Percentiles rank a stretch among this genome's conserved stretches.
These are phyloP conservation scores for Pholiota molesta DNA, from an alignment of 768 basidiomycete species.

Conservation along the genomic window DNA sequence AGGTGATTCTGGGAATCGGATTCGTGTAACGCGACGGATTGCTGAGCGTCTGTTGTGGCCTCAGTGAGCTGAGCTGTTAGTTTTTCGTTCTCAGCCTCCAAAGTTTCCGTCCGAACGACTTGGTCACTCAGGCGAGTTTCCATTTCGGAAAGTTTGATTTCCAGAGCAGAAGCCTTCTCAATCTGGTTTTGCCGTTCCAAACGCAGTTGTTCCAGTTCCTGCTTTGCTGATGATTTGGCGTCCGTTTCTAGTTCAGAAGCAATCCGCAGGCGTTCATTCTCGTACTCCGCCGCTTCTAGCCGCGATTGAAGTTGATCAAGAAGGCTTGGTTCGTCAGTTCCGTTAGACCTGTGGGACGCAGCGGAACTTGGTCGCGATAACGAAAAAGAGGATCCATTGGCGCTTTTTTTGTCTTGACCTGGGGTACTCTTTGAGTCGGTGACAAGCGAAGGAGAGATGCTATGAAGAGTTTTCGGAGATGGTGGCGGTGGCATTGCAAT, in stretches of 20 bases:
- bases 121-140: slow-evolving; percentile 15
- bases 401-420: neutral
- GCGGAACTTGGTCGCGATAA: slow-evolving; percentile 43
- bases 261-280: slow-evolving; percentile 62
- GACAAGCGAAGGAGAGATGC: slow-evolving; percentile 31
- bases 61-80: slow-evolving; percentile 19
- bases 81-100: slow-evolving; percentile 19
- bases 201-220: slow-evolving; percentile 38
- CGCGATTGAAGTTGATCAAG: slow-evolving; percentile 49
- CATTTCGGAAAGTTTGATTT: slow-evolving; percentile 15
- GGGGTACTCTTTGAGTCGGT: slow-evolving; percentile 1
- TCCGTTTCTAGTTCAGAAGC: slow-evolving; percentile 35
- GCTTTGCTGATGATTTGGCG: slow-evolving; percentile 45
- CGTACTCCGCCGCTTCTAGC: slow-evolving; percentile 67
- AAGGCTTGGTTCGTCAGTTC: slow-evolving; percentile 37
- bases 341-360: slow-evolving; percentile 35
- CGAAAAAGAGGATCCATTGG: slow-evolving; percentile 10
- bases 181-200: slow-evolving; percentile 48
- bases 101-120: slow-evolving; percentile 9
- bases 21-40: slow-evolving; percentile 10
- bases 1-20: slow-evolving; percentile 35
- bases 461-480: slow-evolving; percentile 48
- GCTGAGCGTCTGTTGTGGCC: slow-evolving; percentile 11
- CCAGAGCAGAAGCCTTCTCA: slow-evolving; percentile 14
- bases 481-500: slow-evolving; percentile 83